Evolutionary conservation across 371 early-diverging fungal genomes (phyloP).

Genomic region (Massospora cicadina): DNA sequence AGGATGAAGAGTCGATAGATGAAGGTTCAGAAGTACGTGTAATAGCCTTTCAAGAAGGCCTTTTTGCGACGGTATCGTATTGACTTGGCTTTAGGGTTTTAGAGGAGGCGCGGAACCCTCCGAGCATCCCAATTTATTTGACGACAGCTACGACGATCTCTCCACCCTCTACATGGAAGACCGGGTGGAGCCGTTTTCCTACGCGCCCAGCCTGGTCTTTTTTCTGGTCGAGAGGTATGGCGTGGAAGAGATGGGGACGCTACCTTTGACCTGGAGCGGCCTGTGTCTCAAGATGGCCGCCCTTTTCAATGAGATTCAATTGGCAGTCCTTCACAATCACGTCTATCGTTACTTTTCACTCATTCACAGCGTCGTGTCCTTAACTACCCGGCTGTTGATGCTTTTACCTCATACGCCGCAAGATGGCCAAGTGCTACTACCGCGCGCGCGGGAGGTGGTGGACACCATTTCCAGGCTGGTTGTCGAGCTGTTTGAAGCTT

Average conservation of each 20-base stretch:
- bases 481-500: neutral
- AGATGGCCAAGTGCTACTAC: neutral
- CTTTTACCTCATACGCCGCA: neutral
- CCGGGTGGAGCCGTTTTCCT: neutral
- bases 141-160: neutral
- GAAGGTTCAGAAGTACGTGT: neutral
- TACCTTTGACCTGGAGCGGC: constrained; percentile 4
- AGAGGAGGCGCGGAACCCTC: neutral
- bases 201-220: neutral
- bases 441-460: neutral
- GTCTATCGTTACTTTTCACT: neutral
- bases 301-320: neutral
- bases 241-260: neutral
- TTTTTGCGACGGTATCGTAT: neutral
- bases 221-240: neutral
- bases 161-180: neutral
- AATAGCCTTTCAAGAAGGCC: neutral
- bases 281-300: constrained; percentile 1
- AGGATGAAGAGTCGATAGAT: neutral
- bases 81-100: neutral
- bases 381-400: constrained; percentile 2
- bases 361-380: neutral
- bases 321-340: neutral
- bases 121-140: neutral
- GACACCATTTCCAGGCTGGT: neutral